Evolutionary conservation across 1,284 basidiomycete species (phyloP), one percentile per base, ranked within the genome.

Genomic region (Sutorius eximius): DNA sequence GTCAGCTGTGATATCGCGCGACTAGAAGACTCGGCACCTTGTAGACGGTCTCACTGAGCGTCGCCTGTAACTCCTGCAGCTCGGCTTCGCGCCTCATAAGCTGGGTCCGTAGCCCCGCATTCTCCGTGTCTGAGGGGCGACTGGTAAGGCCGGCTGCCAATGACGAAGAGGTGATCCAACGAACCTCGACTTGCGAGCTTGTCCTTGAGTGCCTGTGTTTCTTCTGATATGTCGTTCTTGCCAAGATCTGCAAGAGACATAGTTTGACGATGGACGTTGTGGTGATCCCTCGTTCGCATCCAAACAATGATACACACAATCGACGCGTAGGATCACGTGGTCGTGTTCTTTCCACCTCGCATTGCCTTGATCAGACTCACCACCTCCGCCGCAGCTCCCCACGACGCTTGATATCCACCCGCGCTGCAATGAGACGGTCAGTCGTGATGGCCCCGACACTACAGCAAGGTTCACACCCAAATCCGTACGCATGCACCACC

Each of bases 401-500:
- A 83, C 1, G 78, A 80, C 34, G 69, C 66, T 55, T 83, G 82
- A 62, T 78, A 83, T n/a, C 82, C 82, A 36, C 73, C 75, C 13
- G 74, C 61, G 15, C 80, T 81, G 48, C 52, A 37, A 67, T 64
- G 45, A 18, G 18, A 45, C 12, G 22, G 24, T 56, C 0, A 51
- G 44, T 63, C 38, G 16, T 20, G 15, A 51, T 41, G 32, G 22
- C 48, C 30, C 33, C 27, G 5, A 51, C 12, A 51, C 38, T 40
- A n/a, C 3, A 37, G 40, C 13, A 2, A 44, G 9, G 36, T n/a
- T 59, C 79, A 29, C 65, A 81, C 69, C 83, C 85, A 44, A 86
- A 81, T 4, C 86, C 85, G 65, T 88, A 87, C 22, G 82, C 82
- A 68, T 87, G 86, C 22, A 86, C 75, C 3, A 86, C 76, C 10